Evolutionary conservation across 2,329 filamentous ascomycete genomes (phyloP).

Genomic region (Emergomyces africanus): DNA sequence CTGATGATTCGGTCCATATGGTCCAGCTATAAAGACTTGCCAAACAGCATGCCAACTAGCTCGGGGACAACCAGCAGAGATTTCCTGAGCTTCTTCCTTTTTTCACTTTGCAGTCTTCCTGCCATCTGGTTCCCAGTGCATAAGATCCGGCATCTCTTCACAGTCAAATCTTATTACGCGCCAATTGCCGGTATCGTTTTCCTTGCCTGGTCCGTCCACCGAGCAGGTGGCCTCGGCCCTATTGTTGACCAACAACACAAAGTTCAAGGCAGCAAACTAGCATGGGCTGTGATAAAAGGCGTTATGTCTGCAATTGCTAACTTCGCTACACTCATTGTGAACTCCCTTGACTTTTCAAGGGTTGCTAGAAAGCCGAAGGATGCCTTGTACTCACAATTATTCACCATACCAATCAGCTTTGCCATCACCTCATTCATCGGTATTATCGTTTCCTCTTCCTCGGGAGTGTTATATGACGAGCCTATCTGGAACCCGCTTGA

Average conservation of each 20-base stretch:
- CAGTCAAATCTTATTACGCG: conserved; percentile 75
- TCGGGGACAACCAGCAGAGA: conserved; percentile 63
- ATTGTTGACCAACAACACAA: conserved; percentile 58
- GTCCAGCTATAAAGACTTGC: conserved; percentile 47
- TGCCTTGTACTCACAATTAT: conserved; percentile 66
- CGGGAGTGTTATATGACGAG: conserved; percentile 48
- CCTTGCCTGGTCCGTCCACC: conserved; percentile 74
- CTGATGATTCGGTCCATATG: conserved; percentile 83
- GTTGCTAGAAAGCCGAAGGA: conserved; percentile 67
- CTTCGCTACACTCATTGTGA: conserved; percentile 71
- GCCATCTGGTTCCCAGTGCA: conserved; percentile 86
- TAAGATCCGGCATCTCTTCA: conserved; percentile 80
- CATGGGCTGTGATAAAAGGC: conserved; percentile 70
- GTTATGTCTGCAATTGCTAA: conserved; percentile 86
- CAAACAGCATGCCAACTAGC: conserved; percentile 50
- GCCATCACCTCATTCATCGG: conserved; percentile 74
- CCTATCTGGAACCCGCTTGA: conserved; percentile 63
- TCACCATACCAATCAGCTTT: conserved; percentile 60
- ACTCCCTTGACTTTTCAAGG: conserved; percentile 74
- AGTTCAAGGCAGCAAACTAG: conserved; percentile 54
- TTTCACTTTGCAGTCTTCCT: conserved; percentile 68
- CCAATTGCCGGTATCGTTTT: conserved; percentile 73
- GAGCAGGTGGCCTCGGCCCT: conserved; percentile 70
- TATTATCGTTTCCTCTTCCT: conserved; percentile 63
- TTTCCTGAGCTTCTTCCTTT: conserved; percentile 74